These are phyloP conservation scores for Bassia scoparia DNA, from an alignment of 148 eudicot species.

Conservation along the genomic window DNA sequence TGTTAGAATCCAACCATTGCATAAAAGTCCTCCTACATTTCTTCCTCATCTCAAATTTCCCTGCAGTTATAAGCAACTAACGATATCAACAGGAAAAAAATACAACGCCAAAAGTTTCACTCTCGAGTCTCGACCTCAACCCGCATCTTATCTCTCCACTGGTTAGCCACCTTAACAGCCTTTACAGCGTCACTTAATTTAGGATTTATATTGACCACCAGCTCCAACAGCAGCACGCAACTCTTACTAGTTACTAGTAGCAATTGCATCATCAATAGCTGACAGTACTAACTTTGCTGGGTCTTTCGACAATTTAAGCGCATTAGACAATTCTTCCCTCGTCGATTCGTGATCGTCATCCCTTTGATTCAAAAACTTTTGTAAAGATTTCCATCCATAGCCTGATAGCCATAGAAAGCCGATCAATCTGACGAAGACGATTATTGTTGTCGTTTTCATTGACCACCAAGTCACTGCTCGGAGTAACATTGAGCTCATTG, in stretches of 20 bases:
- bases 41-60: too few species aligned
- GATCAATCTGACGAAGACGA: not conserved
- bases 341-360: not conserved
- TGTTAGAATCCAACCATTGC: too few species aligned
- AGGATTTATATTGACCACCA: slow-evolving; percentile 9
- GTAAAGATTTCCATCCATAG: slow-evolving; percentile 20
- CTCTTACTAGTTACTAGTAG: slow-evolving; percentile 16
- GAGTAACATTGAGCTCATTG: too few species aligned
- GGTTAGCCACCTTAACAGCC: slow-evolving; percentile 13
- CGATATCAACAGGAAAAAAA: too few species aligned
- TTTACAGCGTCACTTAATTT: not conserved
- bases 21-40: too few species aligned
- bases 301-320: slow-evolving; percentile 3
- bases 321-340: not conserved
- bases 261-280: slow-evolving; percentile 14
- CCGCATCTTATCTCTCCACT: slow-evolving; percentile 9
- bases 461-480: not conserved
- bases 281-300: slow-evolving; percentile 21
- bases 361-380: slow-evolving; percentile 13
- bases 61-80: too few species aligned
- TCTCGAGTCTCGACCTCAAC: too few species aligned
- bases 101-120: too few species aligned
- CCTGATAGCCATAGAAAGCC: not conserved
- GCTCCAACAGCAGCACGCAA: slow-evolving; percentile 23
- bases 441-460: not conserved